Percentiles rank a stretch among this genome's conserved stretches.
phyloP scores from a whole-genome alignment of 306 rosid species.

The Boehmeria nivea region DNA sequence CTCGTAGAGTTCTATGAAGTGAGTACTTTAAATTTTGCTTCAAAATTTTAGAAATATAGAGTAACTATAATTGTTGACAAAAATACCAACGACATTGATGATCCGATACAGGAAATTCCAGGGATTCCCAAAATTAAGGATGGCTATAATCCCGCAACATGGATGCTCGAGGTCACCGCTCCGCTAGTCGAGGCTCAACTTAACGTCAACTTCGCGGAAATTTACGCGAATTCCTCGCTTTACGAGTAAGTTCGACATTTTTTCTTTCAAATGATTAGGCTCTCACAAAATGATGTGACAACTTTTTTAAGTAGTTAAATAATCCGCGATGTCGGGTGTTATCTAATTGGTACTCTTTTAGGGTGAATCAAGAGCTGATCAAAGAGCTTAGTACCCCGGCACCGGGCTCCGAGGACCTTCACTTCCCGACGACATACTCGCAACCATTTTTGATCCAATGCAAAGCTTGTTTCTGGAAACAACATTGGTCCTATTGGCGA shows the following conservation, averaged over 20 bases:
- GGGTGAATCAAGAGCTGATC: constrained; percentile 38
- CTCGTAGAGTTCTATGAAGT: constrained; percentile 41
- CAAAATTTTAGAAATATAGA: neutral
- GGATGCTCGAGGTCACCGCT: constrained; percentile 47
- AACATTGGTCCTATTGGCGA: constrained; percentile 42
- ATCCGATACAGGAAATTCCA: constrained; percentile 19
- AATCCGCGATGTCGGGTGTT: too few species aligned
- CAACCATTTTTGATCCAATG: constrained; percentile 32
- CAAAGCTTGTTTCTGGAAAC: constrained; percentile 48
- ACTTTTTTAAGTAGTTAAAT: too few species aligned
- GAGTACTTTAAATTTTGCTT: constrained; percentile 1
- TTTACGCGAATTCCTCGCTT: constrained; percentile 34
- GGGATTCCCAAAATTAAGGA: constrained; percentile 36
- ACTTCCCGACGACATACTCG: constrained; percentile 35
- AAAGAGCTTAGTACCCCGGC: constrained; percentile 29
- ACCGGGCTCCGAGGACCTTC: constrained; percentile 33
- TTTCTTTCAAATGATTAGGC: too few species aligned
- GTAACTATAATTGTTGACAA: neutral
- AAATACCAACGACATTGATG: neutral
- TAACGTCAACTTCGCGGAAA: constrained; percentile 30
- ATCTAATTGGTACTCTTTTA: neutral
- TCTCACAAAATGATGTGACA: too few species aligned
- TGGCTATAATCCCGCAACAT: constrained; percentile 49
- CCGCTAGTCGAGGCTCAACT: constrained; percentile 36
- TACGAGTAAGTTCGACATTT: constrained; percentile 29